Base-by-base conservation (phyloP, 805 yeast species). In the Tetrapisispora taiwanensis region DNA sequence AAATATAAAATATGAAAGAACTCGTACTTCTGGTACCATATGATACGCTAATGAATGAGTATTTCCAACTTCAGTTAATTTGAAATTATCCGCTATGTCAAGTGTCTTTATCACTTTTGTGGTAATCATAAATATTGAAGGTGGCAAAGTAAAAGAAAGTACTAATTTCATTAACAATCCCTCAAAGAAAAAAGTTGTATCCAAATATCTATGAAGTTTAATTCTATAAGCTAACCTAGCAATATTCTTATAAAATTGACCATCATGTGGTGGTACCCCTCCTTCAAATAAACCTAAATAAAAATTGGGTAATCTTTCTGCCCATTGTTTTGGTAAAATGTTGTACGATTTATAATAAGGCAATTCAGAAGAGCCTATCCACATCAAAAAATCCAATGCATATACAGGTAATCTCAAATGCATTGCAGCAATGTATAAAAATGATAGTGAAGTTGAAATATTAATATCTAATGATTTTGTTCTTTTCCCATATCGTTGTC, bases 371-470 rank as follows among this genome's bases (percentile, higher is more conserved):
- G 63, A 51, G 26, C 67, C 53, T 4, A 74, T 58, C 59, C 73
- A 63, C 4, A 55, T 51, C 20, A 76, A 52, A 15, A 77, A 57
- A 54, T 79, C 84, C 44, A 62, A 59, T 5, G 72, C 49, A 52
- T 73, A 76, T 1, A 80, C 46, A 0, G 86, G 83, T 18, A 69
- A 47, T 26, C 70, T 66, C 48, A 77, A 51, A 45, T 71, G 69
- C 8, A 73, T 48, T n/a, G 74, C 55, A 2, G 79, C 74, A 39
- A 79, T 45, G 55, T 79, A 81, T 17, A 78, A 60, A 1, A 79
- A 52, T 7, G 71, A 53, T 4, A 71, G 24, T 1, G 66, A 43
- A 24, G 65, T 44, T 8, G 48, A 43, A 40, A 59, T 50, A 37
- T 53, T 50, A 19, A 60, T 39, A 35, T 52, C 44, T 15, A 48